A percentile compares a stretch with the other conserved stretches of the same genome.
Evolutionary conservation across 2,329 filamentous ascomycete species (phyloP).

Genomic region (Xylaria sp.): DNA sequence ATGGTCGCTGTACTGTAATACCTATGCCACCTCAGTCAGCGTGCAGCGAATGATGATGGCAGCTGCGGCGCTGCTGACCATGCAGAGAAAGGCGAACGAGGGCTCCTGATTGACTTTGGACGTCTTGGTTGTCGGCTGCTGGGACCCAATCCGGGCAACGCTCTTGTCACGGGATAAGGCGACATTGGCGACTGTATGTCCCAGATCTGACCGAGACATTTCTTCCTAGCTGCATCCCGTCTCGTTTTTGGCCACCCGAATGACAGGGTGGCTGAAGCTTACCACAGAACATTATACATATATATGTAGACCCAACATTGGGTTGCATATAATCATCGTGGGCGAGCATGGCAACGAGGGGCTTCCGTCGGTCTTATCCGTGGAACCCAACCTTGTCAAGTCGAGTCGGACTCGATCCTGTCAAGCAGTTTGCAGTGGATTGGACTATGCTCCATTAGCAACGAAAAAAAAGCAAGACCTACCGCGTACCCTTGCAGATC

Average conservation of each 20-base stretch:
- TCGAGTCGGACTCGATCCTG: neutral
- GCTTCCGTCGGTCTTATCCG: slow-evolving; percentile 27
- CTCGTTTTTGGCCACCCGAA: slow-evolving; percentile 18
- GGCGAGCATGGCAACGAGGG: slow-evolving; percentile 18
- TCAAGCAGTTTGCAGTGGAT: neutral
- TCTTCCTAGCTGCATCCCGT: slow-evolving; percentile 37
- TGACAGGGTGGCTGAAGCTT: slow-evolving; percentile 35
- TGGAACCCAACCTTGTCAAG: slow-evolving; percentile 2
- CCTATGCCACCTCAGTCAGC: slow-evolving; percentile 33
- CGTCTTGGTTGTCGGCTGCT: slow-evolving; percentile 30
- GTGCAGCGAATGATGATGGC: slow-evolving; percentile 29
- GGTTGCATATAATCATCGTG: slow-evolving; percentile 27
- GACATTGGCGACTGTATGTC: slow-evolving; percentile 44
- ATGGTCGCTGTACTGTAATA: slow-evolving; percentile 5
- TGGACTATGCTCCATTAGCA: neutral
- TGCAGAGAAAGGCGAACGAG: slow-evolving; percentile 30
- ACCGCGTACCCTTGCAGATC: neutral
- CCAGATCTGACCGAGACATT: slow-evolving; percentile 49
- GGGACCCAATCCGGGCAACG: slow-evolving; percentile 33
- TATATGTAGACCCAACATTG: slow-evolving; percentile 11
- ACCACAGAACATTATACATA: slow-evolving; percentile 23
- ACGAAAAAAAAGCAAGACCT: neutral
- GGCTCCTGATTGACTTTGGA: slow-evolving; percentile 30
- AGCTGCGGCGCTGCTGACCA: slow-evolving; percentile 34
- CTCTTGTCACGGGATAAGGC: slow-evolving; percentile 31